Evolutionary conservation across 352 stramenopile genomes (phyloP).

Genomic region (Pythium brachiatum): DNA sequence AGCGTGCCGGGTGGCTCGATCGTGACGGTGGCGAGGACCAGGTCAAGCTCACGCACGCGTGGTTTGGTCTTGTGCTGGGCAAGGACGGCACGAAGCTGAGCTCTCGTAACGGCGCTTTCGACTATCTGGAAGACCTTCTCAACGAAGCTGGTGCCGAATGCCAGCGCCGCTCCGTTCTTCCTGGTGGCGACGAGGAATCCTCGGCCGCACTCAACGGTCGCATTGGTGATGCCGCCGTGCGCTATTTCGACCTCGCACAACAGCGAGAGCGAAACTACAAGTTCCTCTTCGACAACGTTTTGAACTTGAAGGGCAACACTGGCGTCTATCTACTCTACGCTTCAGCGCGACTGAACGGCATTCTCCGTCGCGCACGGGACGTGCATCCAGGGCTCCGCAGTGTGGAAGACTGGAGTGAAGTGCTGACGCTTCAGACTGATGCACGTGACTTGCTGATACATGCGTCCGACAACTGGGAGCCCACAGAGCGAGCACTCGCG

Average conservation of each 20-base stretch:
- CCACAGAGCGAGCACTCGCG: conserved; percentile 63
- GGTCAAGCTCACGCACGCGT: conserved; percentile 62
- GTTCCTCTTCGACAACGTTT: conserved; percentile 79
- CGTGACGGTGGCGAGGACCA: conserved; percentile 25
- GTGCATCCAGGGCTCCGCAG: conserved; percentile 19
- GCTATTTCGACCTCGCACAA: conserved; percentile 83
- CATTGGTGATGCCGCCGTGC: conserved; percentile 73
- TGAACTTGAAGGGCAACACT: conserved; percentile 82
- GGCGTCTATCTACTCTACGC: conserved; percentile 85
- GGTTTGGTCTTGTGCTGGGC: conserved; percentile 80
- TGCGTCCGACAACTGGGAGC: conserved; percentile 58
- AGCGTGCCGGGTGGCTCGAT: conserved; percentile 44
- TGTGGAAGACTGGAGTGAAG: conserved; percentile 31
- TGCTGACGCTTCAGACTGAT: conserved; percentile 27
- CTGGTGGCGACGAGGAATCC: conserved; percentile 2
- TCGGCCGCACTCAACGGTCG: conserved; percentile 37
- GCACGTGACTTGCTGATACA: conserved; percentile 36
- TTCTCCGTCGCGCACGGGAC: conserved; percentile 55
- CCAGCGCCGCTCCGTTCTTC: conserved; percentile 46
- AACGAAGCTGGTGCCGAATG: conserved; percentile 64
- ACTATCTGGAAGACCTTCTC: conserved; percentile 75
- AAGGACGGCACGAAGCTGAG: conserved; percentile 79
- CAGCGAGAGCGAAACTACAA: conserved; percentile 86
- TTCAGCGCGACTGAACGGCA: conserved; percentile 66
- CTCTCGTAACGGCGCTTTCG: conserved; percentile 76